These are phyloP conservation scores for Penstemon barbatus DNA, from an alignment of 257 asterid genomes.

Conservation along the genomic window DNA sequence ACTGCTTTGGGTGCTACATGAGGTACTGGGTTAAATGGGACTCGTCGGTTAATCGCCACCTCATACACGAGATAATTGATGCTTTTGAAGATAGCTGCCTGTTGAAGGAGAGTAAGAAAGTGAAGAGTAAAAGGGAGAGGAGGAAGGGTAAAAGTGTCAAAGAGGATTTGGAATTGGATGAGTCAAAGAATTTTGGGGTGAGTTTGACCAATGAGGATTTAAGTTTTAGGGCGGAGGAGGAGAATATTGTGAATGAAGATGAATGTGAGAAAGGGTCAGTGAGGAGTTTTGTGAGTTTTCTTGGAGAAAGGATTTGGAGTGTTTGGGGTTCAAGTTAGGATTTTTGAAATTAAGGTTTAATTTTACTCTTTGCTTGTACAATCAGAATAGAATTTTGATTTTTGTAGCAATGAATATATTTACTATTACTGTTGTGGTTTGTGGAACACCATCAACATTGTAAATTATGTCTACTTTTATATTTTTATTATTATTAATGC, in stretches of 20 bases:
- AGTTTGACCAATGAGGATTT: slow-evolving; percentile 35
- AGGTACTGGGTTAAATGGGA: slow-evolving; percentile 79
- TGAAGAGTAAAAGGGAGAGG: slow-evolving; percentile 42
- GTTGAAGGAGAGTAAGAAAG: slow-evolving; percentile 37
- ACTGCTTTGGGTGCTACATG: slow-evolving; percentile 73
- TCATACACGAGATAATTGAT: slow-evolving; percentile 67
- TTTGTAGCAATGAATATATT: slow-evolving; percentile 34
- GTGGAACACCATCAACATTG: slow-evolving; percentile 33
- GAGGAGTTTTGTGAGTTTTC: slow-evolving; percentile 58
- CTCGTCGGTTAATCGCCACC: slow-evolving; percentile 66
- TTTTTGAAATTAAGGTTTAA: slow-evolving; percentile 8
- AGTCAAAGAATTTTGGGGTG: slow-evolving; percentile 33
- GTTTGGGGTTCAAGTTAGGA: slow-evolving; percentile 52
- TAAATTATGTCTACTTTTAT: slow-evolving; percentile 34
- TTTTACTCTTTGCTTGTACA: slow-evolving; percentile 26
- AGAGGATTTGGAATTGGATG: slow-evolving; percentile 27
- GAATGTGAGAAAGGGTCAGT: slow-evolving; percentile 58
- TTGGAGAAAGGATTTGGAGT: slow-evolving; percentile 75
- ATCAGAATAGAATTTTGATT: slow-evolving; percentile 31
- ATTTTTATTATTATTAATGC: slow-evolving; percentile 10
- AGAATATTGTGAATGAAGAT: slow-evolving; percentile 33
- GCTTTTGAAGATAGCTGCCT: slow-evolving; percentile 57
- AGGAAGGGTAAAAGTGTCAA: slow-evolving; percentile 42
- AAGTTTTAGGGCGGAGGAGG: slow-evolving; percentile 27
- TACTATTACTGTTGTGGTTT: slow-evolving; percentile 23